phyloP scores from a whole-genome alignment of 164 flowering plant species.

The Saururus chinensis region DNA sequence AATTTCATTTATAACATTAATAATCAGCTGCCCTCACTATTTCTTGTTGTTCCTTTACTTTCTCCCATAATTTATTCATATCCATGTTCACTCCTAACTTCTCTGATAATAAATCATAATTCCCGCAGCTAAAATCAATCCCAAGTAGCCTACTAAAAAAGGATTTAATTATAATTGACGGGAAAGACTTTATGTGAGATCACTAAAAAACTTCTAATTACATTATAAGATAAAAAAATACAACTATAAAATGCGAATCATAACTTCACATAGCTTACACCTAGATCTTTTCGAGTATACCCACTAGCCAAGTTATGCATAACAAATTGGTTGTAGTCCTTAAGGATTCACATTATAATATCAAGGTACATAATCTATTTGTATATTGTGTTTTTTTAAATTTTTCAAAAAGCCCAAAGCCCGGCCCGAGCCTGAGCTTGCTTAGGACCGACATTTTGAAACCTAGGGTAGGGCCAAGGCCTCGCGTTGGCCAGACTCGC shows the following conservation, averaged over 20 bases:
- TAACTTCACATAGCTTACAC: conserved; percentile 93
- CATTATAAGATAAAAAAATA: no score
- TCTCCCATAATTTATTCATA: conserved; percentile 66
- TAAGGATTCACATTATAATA: no score
- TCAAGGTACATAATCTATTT: conserved; percentile 75
- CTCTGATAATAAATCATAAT: conserved; percentile 28
- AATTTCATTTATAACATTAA: not conserved
- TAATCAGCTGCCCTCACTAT: no score
- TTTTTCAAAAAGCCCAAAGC: no score
- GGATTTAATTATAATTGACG: not conserved
- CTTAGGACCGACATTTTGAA: no score
- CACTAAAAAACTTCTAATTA: not conserved
- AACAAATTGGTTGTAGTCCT: no score
- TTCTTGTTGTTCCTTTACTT: conserved; percentile 95
- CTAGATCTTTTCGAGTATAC: conserved; percentile 83
- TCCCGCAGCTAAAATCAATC: not conserved
- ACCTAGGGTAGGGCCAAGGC: no score
- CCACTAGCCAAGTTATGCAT: conserved; percentile 96
- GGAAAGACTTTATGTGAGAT: not conserved
- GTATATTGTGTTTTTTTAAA: conserved; percentile 79
- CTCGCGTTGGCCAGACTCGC: no score
- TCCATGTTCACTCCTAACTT: conserved; percentile 89
- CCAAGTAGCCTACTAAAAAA: not conserved
- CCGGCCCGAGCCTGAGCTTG: no score
- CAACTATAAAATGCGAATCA: not conserved